Evolutionary conservation across 768 basidiomycete genomes (phyloP).

Genomic region (Tulasnella sp.): DNA sequence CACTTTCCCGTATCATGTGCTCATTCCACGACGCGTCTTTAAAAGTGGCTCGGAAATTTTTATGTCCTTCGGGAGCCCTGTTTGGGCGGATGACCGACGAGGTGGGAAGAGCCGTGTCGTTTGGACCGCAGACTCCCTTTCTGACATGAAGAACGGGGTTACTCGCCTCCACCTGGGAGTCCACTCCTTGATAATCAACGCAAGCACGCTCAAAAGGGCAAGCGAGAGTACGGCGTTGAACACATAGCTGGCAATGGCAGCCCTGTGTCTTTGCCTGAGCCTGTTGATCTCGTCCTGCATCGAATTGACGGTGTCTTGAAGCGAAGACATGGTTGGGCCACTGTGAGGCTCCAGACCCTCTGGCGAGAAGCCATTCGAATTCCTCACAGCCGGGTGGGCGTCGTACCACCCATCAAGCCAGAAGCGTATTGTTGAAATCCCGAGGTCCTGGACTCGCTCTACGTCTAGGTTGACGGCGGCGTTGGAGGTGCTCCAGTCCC

Average conservation of each 20-base stretch:
- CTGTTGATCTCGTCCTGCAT: background rate
- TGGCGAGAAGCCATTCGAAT: background rate
- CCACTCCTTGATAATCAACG: background rate
- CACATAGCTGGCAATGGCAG: background rate
- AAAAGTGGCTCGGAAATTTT: background rate
- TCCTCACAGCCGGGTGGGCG: background rate
- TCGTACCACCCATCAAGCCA: conserved; percentile 27
- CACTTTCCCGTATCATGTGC: no score
- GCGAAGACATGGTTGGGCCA: background rate
- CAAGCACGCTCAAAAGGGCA: background rate
- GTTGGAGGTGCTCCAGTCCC: background rate
- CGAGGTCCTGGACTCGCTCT: background rate
- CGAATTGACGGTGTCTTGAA: background rate
- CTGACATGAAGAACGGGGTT: background rate
- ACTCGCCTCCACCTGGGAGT: background rate
- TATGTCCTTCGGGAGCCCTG: background rate
- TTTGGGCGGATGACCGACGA: background rate
- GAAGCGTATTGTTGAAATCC: background rate
- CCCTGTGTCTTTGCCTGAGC: background rate
- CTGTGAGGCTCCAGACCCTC: background rate
- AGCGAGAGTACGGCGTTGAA: background rate
- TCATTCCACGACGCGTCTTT: no score
- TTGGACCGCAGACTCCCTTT: background rate
- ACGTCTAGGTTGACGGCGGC: background rate
- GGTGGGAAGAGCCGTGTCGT: background rate